Base-by-base conservation (phyloP, 306 rosid genomes). In the Hippophae tibetana region DNA sequence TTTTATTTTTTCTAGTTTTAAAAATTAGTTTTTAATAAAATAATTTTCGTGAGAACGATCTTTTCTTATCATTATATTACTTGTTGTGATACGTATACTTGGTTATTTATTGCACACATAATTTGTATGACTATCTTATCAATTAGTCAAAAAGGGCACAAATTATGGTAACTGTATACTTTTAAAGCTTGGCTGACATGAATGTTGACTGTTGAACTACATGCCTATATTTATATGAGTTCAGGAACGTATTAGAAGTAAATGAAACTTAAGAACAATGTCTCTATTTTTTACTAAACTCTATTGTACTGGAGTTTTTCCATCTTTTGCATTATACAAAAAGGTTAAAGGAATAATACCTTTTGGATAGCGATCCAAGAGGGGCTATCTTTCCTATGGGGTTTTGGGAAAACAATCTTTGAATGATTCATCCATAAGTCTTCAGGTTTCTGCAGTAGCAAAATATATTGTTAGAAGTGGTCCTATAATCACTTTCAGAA, bases 351-450 rank as follows among this genome's bases (percentile, higher is more conserved):
- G 31, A 58, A 54, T 11, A 44, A 12, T 83, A 92, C 99, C 88
- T 84, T 83, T 66, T 78, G 83, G 61, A 92, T 80, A 49, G 95
- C 88, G 71, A 8, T 71, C 99, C 99, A 92, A 44, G 86, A 64
- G 64, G 82, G 76, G 41, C 72, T 78, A 6, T 75, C 78, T 72
- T 51, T 88, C 78, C 95, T 85, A 61, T 92, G 99, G 73, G 99
- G 99, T 72, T 92, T 92, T 41, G 99, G 90, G 6, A 31, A 74
- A 69, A 92, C 99, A 47, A 60, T 48, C 73, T 88, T 92, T 5
- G 99, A 88, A 78, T 92, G 99, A 62, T 88, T 92, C 23, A 62
- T 54, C 99, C 99, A 92, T 69, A 92, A 73, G 80, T 92, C 99
- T n/a, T 92, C 96, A 9, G 99, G 99, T 87, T 68, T 92, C 99